Base-by-base conservation (phyloP, 2,329 filamentous ascomycete genomes). In the Fusarium sp. region DNA sequence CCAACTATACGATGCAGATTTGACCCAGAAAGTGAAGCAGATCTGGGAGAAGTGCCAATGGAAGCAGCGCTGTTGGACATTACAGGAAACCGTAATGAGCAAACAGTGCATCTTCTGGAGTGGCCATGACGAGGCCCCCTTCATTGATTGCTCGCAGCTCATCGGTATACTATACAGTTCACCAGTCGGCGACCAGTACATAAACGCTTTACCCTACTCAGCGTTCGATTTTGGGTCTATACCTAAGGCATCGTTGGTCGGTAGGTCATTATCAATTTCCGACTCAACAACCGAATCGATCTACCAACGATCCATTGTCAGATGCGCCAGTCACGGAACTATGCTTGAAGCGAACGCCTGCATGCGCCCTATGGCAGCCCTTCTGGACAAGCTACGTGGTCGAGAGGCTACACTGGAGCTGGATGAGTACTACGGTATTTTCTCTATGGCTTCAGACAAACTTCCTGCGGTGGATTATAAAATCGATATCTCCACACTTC, bases 1-100 rank as follows among this genome's bases (percentile, higher is more conserved):
- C 8, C 45, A 30, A 4, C n/a, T 48, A 4, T 48, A 29, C 4
- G 2, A 30, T 0, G 4, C 45, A 0, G n/a, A 48, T 4, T 20
- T 48, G 4, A 7, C n/a, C 1, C 27, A 30, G 13, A 13, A 18
- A 3, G 27, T 22, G 3, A 30, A 22, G n/a, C 5, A 16, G 9
- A 3, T 10, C 11, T 48, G 45, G 45, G 5, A 30, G 6, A 27
- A 16, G 3, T 48, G 45, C 4, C 18, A 48, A 4, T 48, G 45
- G 45, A 18, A n/a, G 6, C 45, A 27, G 10, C 45, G 45, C n/a
- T 48, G 45, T 10, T 48, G 45, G 45, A 48, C 27, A 8, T 18
- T 48, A 2, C 45, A 48, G 13, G 45, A 48, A 6, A 16, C 27
- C 1, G 0, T 16, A 1, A 48, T 48, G 45, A 48, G 45, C 3